These are phyloP conservation scores for Nothophoma quercina DNA, from an alignment of 2,329 filamentous ascomycete genomes.

Conservation along the genomic window DNA sequence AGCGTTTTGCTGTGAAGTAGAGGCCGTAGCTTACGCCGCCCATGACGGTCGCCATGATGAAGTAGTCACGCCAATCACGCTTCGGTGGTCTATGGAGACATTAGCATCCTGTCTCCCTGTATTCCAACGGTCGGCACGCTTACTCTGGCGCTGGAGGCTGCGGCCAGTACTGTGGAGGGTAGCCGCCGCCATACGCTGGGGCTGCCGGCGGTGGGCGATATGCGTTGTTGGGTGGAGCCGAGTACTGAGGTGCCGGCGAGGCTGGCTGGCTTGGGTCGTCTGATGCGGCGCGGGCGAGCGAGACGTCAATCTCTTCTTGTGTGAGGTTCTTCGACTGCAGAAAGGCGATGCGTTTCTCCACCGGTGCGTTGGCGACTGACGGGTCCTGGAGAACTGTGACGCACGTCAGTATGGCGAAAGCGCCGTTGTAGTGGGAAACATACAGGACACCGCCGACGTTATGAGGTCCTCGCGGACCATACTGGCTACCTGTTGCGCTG, in stretches of 20 bases:
- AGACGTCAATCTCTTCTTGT: conserved; percentile 89
- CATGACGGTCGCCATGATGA: conserved; percentile 98
- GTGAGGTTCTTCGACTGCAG: conserved; percentile 96
- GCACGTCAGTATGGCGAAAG: conserved; percentile 23
- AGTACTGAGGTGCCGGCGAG: conserved; percentile 58
- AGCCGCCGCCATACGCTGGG: conserved; percentile 59
- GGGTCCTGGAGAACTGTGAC: conserved; percentile 89
- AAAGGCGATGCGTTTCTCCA: conserved; percentile 92
- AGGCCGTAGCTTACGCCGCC: conserved; percentile 88
- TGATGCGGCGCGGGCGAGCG: conserved; percentile 74
- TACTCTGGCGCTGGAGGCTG: conserved; percentile 64
- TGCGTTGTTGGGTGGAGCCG: conserved; percentile 47
- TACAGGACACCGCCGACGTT: conserved; percentile 73
- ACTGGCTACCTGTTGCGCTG: conserved; percentile 56
- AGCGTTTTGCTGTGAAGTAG: conserved; percentile 86
- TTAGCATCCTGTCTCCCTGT: no score
- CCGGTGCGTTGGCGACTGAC: conserved; percentile 84
- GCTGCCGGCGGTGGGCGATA: conserved; percentile 57
- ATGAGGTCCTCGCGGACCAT: conserved; percentile 95
- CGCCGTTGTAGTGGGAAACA: conserved; percentile 28
- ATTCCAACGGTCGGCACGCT: conserved; percentile 26
- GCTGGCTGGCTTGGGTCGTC: conserved; percentile 60
- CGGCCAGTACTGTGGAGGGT: conserved; percentile 60
- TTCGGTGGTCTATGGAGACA: conserved; percentile 62
- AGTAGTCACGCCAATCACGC: conserved; percentile 98